phyloP scores from a whole-genome alignment of 257 asterid species.

The Fraxinus excelsior region DNA sequence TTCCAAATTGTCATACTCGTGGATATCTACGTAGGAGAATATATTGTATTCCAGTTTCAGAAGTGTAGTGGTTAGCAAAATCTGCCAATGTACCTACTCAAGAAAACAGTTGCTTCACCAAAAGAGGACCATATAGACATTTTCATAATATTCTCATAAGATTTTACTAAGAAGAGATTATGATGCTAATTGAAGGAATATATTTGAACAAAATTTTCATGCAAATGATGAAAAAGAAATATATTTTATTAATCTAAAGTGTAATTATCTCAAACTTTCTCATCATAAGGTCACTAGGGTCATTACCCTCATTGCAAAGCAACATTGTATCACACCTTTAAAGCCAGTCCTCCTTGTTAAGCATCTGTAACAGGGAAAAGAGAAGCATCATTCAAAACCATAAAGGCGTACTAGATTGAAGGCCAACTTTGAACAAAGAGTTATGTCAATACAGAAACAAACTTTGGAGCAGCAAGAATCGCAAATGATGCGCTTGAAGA shows the following conservation, averaged over 20 bases:
- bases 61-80: constrained; percentile 39
- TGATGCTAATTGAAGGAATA: neutral
- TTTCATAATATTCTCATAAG: neutral
- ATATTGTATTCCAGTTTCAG: neutral
- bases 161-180: neutral
- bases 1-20: neutral
- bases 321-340: constrained; percentile 37
- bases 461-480: constrained; percentile 39
- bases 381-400: constrained; percentile 35
- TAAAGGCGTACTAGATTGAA: constrained; percentile 22
- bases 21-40: constrained; percentile 6
- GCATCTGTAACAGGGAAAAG: constrained; percentile 49
- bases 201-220: neutral
- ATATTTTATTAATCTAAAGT: neutral
- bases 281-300: constrained; percentile 28
- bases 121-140: constrained; percentile 18
- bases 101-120: constrained; percentile 54
- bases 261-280: neutral
- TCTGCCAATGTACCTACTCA: constrained; percentile 49
- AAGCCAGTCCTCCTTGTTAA: constrained; percentile 38
- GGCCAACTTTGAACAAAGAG: constrained; percentile 16
- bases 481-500: constrained; percentile 45
- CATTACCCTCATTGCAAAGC: constrained; percentile 30
- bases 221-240: neutral
- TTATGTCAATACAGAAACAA: constrained; percentile 52